These are phyloP conservation scores for Mycena latifolia DNA, from an alignment of 768 basidiomycete species.

Conservation along the genomic window DNA sequence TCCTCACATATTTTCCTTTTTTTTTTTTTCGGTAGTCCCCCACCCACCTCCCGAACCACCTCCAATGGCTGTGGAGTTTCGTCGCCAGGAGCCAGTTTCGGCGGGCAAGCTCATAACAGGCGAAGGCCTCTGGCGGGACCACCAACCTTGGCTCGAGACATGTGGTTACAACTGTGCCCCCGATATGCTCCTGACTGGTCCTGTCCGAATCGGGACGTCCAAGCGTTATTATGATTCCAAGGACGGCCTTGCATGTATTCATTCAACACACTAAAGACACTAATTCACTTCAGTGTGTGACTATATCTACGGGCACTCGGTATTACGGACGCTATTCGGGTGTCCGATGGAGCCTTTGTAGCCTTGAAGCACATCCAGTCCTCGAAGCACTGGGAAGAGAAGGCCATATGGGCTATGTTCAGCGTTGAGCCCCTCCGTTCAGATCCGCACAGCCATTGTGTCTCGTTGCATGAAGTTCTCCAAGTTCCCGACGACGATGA, in stretches of 20 bases:
- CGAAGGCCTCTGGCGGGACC: slow-evolving; percentile 42
- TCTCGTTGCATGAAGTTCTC: slow-evolving; percentile 42
- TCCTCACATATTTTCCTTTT: too few relatives aligned
- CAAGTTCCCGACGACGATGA: slow-evolving; percentile 32
- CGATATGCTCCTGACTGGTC: slow-evolving; percentile 48
- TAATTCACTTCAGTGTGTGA: not conserved
- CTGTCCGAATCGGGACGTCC: slow-evolving; percentile 39
- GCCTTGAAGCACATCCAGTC: not conserved
- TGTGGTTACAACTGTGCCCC: slow-evolving; percentile 43
- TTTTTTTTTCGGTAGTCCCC: too few relatives aligned
- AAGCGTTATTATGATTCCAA: not conserved
- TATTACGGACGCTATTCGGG: not conserved
- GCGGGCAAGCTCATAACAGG: not conserved
- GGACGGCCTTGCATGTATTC: not conserved
- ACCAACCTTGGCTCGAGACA: slow-evolving; percentile 39
- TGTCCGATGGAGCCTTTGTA: not conserved
- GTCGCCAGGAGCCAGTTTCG: not conserved
- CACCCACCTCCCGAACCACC: too few relatives aligned
- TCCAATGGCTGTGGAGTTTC: too few relatives aligned
- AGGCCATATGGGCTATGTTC: slow-evolving; percentile 19
- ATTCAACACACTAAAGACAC: too few relatives aligned
- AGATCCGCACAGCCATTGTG: slow-evolving; percentile 47
- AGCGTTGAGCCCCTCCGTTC: slow-evolving; percentile 33
- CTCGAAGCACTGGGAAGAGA: not conserved
- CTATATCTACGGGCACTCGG: too few relatives aligned